phyloP scores from a whole-genome alignment of 495 filamentous ascomycete genomes.

The Staphylotrichum longicolle region DNA sequence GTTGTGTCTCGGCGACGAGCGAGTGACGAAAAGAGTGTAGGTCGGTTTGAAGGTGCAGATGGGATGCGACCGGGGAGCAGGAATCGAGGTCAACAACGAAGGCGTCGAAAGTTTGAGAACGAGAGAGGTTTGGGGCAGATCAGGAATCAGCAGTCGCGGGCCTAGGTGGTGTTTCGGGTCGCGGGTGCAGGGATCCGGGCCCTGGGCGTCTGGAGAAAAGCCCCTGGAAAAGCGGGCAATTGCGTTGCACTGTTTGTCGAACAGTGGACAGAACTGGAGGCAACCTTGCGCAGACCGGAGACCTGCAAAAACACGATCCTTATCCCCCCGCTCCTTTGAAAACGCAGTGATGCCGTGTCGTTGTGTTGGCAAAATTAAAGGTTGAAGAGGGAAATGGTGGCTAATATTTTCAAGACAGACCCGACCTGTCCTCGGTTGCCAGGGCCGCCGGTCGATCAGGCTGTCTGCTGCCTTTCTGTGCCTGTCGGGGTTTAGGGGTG shows the following conservation, averaged over 20 bases:
- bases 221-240: not conserved
- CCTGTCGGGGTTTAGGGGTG: not conserved
- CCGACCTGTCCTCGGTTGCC: not conserved
- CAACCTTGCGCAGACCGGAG: no score
- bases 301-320: no score
- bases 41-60: not conserved
- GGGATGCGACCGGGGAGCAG: not conserved
- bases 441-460: constrained; percentile 7
- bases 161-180: constrained; percentile 18
- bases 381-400: no score
- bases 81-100: no score
- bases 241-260: no score
- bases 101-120: not conserved
- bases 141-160: not conserved
- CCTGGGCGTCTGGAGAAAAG: constrained; percentile 6
- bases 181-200: constrained; percentile 21
- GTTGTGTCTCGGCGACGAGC: not conserved
- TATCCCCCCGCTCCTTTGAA: no score
- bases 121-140: not conserved
- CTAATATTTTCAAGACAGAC: not conserved
- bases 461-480: not conserved
- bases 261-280: no score
- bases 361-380: no score
- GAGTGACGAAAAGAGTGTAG: not conserved
- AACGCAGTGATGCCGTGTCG: no score